Evolutionary conservation across 192 early-diverging fungal species (phyloP).

Genomic region (Coemansia sp.): DNA sequence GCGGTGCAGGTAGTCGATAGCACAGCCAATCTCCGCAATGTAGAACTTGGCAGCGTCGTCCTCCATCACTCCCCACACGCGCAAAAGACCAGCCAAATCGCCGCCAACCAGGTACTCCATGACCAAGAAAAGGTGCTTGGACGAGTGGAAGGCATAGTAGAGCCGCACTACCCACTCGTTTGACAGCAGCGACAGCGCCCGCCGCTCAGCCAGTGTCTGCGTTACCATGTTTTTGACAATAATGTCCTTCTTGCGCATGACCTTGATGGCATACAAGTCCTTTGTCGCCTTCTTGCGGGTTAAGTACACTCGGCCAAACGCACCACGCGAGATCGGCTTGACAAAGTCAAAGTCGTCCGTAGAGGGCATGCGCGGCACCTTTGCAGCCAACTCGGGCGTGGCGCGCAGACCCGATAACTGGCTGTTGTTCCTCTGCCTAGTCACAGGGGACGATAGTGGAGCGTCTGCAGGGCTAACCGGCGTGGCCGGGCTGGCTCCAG

Average conservation of each 20-base stretch:
- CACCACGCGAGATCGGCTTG: constrained; percentile 92
- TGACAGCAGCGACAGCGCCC: constrained; percentile 72
- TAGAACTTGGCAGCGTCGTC: constrained; percentile 85
- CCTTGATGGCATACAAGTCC: constrained; percentile 91
- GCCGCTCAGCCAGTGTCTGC: constrained; percentile 83
- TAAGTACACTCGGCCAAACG: constrained; percentile 89
- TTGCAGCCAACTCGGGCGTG: constrained; percentile 24
- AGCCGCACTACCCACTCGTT: constrained; percentile 89
- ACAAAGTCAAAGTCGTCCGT: constrained; percentile 94
- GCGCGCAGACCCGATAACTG: constrained; percentile 40
- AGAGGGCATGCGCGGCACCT: constrained; percentile 67
- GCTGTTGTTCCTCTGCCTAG: constrained; percentile 45
- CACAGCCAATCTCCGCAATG: constrained; percentile 82
- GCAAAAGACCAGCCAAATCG: constrained; percentile 74
- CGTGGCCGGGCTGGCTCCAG: background rate
- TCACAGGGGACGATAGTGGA: constrained; percentile 33
- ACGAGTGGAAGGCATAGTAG: constrained; percentile 90
- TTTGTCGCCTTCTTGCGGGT: constrained; percentile 81
- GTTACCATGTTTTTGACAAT: constrained; percentile 96
- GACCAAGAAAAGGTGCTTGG: constrained; percentile 82
- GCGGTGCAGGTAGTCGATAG: constrained; percentile 86
- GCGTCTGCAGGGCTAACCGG: constrained; percentile 9
- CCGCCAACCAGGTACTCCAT: constrained; percentile 93
- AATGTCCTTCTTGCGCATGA: constrained; percentile 90
- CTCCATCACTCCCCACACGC: constrained; percentile 74